Conservation (phyloP, 306 rosid genomes). For the Rosa chinensis region DNA sequence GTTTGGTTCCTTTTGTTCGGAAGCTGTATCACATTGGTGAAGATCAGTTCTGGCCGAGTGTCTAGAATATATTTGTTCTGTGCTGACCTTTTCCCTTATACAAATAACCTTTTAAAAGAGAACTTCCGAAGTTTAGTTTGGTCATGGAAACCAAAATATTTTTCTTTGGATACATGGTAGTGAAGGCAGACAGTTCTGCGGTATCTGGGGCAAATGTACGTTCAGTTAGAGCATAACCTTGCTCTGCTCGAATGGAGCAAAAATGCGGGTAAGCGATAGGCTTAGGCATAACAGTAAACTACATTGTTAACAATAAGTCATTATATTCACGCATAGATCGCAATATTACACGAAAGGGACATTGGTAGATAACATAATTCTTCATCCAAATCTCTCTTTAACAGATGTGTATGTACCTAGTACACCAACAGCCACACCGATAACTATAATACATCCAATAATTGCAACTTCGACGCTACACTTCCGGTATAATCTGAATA, state of each 20-base stretch:
- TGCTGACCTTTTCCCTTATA: neutral
- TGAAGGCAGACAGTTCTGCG: neutral
- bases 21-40: neutral
- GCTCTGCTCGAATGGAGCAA: neutral
- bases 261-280: neutral
- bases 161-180: neutral
- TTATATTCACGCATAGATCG: no score
- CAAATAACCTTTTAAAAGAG: neutral
- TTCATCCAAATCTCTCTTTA: neutral
- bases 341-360: neutral
- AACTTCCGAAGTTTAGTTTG: neutral
- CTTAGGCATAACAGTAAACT: neutral
- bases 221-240: neutral
- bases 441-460: neutral
- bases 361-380: neutral
- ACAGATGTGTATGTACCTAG: neutral
- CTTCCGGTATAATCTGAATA: neutral
- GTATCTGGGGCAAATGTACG: neutral
- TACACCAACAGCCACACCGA: neutral
- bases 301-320: neutral
- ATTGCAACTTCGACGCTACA: neutral
- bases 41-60: neutral
- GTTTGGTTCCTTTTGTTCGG: neutral
- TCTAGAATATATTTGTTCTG: neutral
- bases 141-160: neutral